phyloP scores from a whole-genome alignment of 495 filamentous ascomycete species.

The Staphylotrichum longicolle region DNA sequence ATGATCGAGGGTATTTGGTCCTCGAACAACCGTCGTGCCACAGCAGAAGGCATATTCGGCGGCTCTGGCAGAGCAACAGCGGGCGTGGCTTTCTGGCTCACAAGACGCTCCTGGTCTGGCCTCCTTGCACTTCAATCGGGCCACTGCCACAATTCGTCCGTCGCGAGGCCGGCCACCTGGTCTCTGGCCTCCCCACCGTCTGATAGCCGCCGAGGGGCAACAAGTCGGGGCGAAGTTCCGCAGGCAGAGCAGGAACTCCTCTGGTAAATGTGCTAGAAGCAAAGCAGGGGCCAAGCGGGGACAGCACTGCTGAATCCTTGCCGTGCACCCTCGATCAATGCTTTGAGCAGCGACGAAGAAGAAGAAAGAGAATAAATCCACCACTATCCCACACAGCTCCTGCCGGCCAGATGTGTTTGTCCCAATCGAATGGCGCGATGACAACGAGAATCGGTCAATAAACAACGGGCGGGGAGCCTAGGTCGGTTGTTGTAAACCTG shows the following conservation, averaged over 20 bases:
- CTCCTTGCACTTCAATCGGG: slow-evolving; percentile 24
- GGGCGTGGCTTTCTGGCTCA: not conserved
- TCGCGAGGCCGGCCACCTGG: slow-evolving; percentile 25
- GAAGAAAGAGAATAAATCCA: slow-evolving; percentile 6
- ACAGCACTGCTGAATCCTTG: slow-evolving; percentile 42
- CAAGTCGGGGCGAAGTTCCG: not conserved
- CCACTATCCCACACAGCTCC: not conserved
- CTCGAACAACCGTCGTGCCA: slow-evolving; percentile 53
- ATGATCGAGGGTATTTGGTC: slow-evolving; percentile 72
- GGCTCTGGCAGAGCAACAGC: slow-evolving; percentile 12
- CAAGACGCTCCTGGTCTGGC: slow-evolving; percentile 15
- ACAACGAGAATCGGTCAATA: not conserved
- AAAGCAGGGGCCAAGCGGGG: slow-evolving; percentile 17
- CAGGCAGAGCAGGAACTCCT: not conserved
- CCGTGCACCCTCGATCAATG: slow-evolving; percentile 6
- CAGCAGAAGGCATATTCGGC: slow-evolving; percentile 54
- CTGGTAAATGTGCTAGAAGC: slow-evolving; percentile 4
- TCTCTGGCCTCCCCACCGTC: slow-evolving; percentile 21
- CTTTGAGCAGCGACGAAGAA: not conserved
- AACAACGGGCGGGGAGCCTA: slow-evolving; percentile 4
- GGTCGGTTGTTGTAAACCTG: slow-evolving; percentile 1
- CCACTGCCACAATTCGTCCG: slow-evolving; percentile 27
- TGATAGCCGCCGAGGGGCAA: slow-evolving; percentile 23
- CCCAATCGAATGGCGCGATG: not conserved
- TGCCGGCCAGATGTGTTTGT: slow-evolving; percentile 5